Percentiles rank a stretch among this genome's conserved stretches.
These are phyloP conservation scores for Vigna hirtella DNA, from an alignment of 306 rosid species.

Conservation along the genomic window DNA sequence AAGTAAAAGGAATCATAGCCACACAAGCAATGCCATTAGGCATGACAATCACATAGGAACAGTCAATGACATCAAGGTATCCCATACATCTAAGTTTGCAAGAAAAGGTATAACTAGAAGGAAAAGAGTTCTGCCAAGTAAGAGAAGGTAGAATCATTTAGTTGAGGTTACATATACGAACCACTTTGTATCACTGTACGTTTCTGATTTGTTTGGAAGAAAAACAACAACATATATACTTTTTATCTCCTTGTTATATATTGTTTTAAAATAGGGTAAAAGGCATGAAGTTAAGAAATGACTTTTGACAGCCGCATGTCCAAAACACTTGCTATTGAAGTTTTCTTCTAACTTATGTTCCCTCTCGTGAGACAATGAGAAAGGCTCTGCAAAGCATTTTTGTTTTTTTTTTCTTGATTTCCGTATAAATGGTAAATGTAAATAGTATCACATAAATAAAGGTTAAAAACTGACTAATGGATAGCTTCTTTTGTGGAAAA, in stretches of 20 bases:
- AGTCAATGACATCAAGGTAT: slow-evolving; percentile 51
- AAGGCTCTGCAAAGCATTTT: not conserved
- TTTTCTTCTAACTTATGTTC: not conserved
- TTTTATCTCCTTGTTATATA: not conserved
- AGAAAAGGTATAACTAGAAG: slow-evolving; percentile 48
- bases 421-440: slow-evolving; percentile 10
- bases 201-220: slow-evolving; percentile 1
- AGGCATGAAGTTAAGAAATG: not conserved
- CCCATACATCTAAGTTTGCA: slow-evolving; percentile 54
- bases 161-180: not conserved
- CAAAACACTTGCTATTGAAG: slow-evolving; percentile 8
- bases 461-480: not conserved
- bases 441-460: slow-evolving; percentile 24
- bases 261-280: not conserved
- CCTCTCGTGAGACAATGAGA: too few relatives aligned
- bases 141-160: slow-evolving; percentile 17
- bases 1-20: slow-evolving; percentile 38
- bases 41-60: slow-evolving; percentile 38
- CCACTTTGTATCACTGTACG: slow-evolving; percentile 21
- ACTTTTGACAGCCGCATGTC: not conserved
- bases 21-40: slow-evolving; percentile 1
- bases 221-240: not conserved
- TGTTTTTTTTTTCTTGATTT: slow-evolving; percentile 14
- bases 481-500: slow-evolving; percentile 46
- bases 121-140: slow-evolving; percentile 40